These are phyloP conservation scores for Strombidium stylifer DNA, from an alignment of 73 alveolate species.

Conservation along the genomic window DNA sequence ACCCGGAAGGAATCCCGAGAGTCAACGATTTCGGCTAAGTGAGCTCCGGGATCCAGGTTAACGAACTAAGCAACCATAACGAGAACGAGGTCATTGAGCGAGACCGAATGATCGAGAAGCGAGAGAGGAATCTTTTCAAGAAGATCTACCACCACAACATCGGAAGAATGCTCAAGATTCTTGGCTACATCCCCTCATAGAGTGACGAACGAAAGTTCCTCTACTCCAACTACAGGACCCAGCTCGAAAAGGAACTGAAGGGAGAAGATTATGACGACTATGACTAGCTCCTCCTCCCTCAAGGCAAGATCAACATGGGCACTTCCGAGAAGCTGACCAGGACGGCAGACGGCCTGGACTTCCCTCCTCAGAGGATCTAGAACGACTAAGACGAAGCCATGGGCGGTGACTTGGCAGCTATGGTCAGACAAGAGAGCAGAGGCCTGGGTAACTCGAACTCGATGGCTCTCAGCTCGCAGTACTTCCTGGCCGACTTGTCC, in stretches of 20 bases:
- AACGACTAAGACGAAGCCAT: conserved; percentile 1
- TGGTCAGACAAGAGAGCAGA: too few relatives aligned
- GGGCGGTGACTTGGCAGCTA: conserved; percentile 1
- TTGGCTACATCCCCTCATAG: conserved; percentile 8
- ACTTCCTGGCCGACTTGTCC: too few relatives aligned
- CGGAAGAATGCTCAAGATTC: conserved; percentile 25
- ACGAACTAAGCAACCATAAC: neutral
- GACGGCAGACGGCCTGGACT: neutral
- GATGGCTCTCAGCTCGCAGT: too few relatives aligned
- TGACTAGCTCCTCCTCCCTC: neutral
- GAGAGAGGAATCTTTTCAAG: conserved; percentile 17
- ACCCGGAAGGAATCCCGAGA: neutral
- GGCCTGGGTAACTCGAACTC: too few relatives aligned
- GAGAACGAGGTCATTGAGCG: conserved; percentile 7
- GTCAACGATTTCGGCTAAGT: neutral
- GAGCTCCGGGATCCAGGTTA: neutral
- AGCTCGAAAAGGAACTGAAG: conserved; percentile 2
- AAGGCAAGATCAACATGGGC: neutral
- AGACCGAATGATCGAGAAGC: neutral
- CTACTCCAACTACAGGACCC: neutral
- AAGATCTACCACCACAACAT: conserved; percentile 16
- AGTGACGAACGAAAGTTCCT: conserved; percentile 7
- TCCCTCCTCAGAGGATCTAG: neutral
- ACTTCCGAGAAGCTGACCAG: neutral
- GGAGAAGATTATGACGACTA: neutral